Conservation (phyloP, 306 rosid species). For the Pachyrhizus erosus region DNA sequence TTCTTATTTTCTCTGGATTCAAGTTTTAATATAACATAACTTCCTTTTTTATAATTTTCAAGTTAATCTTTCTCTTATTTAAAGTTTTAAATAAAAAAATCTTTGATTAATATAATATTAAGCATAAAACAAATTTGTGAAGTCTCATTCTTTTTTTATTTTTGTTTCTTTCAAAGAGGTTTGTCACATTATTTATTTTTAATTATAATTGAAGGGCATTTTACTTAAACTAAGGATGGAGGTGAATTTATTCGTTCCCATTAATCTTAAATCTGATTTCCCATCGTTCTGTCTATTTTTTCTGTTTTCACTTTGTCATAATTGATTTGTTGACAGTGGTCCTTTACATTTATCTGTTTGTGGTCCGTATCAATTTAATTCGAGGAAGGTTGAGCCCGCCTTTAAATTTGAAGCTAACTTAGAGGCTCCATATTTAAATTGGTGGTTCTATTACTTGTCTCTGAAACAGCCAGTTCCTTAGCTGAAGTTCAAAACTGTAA, state of each 20-base stretch:
- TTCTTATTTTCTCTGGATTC: background rate
- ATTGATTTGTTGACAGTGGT: constrained; percentile 25
- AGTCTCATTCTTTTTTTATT: too few species aligned
- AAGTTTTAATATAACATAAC: too few species aligned
- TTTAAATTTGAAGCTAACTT: constrained; percentile 35
- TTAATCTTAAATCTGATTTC: constrained; percentile 15
- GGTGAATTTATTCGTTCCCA: background rate
- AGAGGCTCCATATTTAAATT: constrained; percentile 40
- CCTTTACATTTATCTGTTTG: constrained; percentile 30
- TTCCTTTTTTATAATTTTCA: background rate
- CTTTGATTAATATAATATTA: too few species aligned
- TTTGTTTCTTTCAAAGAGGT: background rate
- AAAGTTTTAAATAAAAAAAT: background rate
- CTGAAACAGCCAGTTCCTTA: background rate
- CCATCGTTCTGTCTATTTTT: constrained; percentile 4
- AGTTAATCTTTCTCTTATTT: background rate
- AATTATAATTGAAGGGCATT: background rate
- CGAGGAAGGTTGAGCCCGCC: background rate
- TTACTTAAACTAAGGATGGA: too few species aligned
- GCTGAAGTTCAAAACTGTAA: background rate
- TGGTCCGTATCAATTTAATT: constrained; percentile 39
- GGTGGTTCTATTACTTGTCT: constrained; percentile 22
- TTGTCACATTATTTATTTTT: background rate
- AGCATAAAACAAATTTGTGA: background rate
- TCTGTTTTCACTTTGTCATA: constrained; percentile 19